Percentiles rank a stretch among this genome's conserved stretches.
Evolutionary conservation across 208 protist genomes (phyloP).

Genomic region (Leishmania tropica): DNA sequence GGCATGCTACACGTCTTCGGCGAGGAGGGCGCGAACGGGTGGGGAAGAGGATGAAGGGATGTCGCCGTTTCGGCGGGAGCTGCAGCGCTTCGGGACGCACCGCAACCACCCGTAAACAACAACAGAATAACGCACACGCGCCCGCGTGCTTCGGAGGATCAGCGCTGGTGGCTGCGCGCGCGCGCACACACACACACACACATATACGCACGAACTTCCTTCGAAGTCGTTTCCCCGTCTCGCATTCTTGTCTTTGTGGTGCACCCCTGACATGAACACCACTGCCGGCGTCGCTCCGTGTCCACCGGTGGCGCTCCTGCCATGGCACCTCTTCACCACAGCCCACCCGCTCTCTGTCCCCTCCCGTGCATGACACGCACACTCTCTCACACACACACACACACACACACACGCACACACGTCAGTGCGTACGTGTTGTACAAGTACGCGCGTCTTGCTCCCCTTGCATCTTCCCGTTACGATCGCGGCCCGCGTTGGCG

Average conservation of each 20-base stretch:
- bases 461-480: not conserved
- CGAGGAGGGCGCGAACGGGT: no score
- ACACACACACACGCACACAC: no score
- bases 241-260: not conserved
- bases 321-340: not conserved
- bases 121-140: no score
- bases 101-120: no score
- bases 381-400: no score
- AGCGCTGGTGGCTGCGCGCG: not conserved
- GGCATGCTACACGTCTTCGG: not conserved
- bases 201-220: not conserved
- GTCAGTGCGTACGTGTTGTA: not conserved
- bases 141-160: not conserved
- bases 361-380: no score
- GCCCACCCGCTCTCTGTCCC: not conserved
- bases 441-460: not conserved
- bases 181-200: no score
- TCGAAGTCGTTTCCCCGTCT: not conserved
- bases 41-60: no score
- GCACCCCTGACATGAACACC: not conserved
- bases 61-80: no score
- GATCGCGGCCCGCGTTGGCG: not conserved
- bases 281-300: no score
- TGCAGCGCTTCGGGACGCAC: no score
- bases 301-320: not conserved